These are phyloP conservation scores for Coemansia furcata DNA, from an alignment of 192 early-diverging fungal species.

Conservation along the genomic window DNA sequence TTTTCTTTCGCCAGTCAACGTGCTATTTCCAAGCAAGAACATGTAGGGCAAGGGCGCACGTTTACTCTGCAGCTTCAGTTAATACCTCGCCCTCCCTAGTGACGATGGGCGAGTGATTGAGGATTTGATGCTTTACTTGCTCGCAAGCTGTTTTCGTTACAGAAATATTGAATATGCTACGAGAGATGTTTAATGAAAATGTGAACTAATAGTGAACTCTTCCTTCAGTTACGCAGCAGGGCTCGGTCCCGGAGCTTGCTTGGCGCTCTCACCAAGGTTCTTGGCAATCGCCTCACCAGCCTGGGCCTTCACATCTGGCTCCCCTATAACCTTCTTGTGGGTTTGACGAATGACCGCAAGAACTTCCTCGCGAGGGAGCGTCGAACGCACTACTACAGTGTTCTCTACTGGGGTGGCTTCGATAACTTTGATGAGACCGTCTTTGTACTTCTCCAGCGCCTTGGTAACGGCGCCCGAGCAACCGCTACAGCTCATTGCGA, in stretches of 20 bases:
- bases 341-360: not conserved
- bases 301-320: not conserved
- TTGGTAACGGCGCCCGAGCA: slow-evolving; percentile 20
- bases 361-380: not conserved
- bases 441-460: slow-evolving; percentile 10
- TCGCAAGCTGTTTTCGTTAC: not conserved
- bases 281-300: not conserved
- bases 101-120: too few relatives aligned
- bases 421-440: not conserved
- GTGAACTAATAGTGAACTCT: not conserved
- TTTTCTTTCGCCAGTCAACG: not conserved
- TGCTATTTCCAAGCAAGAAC: not conserved
- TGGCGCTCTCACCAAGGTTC: not conserved
- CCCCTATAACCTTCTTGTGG: not conserved
- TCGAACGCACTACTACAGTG: not conserved
- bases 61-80: not conserved
- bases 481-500: slow-evolving; percentile 18
- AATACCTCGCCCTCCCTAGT: not conserved
- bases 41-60: not conserved
- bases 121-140: not conserved
- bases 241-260: not conserved
- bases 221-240: not conserved
- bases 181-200: not conserved
- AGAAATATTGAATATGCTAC: not conserved
- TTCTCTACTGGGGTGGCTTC: not conserved